Percentiles rank a stretch among this genome's conserved stretches.
phyloP scores from a whole-genome alignment of 371 early-diverging fungal genomes.

The Mortierella sp. region DNA sequence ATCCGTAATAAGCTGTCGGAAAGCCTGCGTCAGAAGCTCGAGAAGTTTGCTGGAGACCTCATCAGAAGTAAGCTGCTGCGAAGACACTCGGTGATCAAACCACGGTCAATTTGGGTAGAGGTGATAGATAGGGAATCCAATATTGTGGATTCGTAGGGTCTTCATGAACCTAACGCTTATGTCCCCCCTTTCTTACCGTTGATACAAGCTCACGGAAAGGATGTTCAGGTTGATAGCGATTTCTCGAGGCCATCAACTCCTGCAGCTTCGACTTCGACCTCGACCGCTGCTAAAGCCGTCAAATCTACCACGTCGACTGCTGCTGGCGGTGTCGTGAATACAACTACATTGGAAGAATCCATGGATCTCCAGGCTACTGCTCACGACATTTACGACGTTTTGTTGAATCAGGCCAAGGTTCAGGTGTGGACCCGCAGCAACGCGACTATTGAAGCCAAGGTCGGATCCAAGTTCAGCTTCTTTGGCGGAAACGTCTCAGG shows the following conservation, averaged over 20 bases:
- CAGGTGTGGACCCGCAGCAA: slow-evolving; percentile 84
- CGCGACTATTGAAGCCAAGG: slow-evolving; percentile 61
- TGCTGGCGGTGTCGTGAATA: slow-evolving; percentile 60
- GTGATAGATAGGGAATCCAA: too few relatives aligned
- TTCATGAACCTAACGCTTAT: too few relatives aligned
- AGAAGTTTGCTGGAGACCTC: slow-evolving; percentile 77
- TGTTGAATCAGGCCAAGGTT: slow-evolving; percentile 81
- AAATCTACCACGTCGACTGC: slow-evolving; percentile 14
- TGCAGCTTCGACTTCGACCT: slow-evolving; percentile 19
- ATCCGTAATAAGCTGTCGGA: slow-evolving; percentile 77
- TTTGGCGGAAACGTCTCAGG: slow-evolving; percentile 94
- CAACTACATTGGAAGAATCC: slow-evolving; percentile 76
- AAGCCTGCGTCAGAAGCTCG: slow-evolving; percentile 70
- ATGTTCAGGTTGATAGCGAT: slow-evolving; percentile 83
- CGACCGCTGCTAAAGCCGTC: slow-evolving; percentile 32
- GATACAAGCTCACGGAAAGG: slow-evolving; percentile 76
- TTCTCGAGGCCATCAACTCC: slow-evolving; percentile 52
- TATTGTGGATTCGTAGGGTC: too few relatives aligned
- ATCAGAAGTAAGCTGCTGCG: slow-evolving; percentile 49
- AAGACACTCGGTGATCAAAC: too few relatives aligned
- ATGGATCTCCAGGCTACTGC: slow-evolving; percentile 92
- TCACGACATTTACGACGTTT: slow-evolving; percentile 81
- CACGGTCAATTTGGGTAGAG: too few relatives aligned
- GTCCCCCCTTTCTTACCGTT: neutral
- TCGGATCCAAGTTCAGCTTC: slow-evolving; percentile 74